A percentile compares a stretch with the other conserved stretches of the same genome.
These are phyloP conservation scores for Aspergillus nanangensis DNA, from an alignment of 495 filamentous ascomycete genomes.

Conservation along the genomic window DNA sequence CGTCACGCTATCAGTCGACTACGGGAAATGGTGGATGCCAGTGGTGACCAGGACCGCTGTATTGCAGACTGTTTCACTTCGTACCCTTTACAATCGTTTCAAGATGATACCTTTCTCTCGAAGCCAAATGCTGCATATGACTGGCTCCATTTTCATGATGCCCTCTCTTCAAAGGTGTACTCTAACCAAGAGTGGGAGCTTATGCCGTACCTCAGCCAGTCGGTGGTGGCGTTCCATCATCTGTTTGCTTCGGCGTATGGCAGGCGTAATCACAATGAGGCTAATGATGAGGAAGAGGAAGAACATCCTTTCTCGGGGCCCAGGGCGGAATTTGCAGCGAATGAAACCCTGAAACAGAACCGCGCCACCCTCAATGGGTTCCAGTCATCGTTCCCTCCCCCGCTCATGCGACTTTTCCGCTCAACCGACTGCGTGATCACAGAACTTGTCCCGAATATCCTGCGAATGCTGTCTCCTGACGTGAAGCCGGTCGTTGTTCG, in stretches of 20 bases:
- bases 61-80: conserved; percentile 75
- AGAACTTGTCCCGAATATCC: conserved; percentile 78
- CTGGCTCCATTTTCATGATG: conserved; percentile 92
- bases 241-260: conserved; percentile 65
- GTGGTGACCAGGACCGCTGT: conserved; percentile 84
- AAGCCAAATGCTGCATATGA: conserved; percentile 86
- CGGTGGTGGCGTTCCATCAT: conserved; percentile 84
- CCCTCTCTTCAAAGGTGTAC: conserved; percentile 68
- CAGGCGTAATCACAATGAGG: conserved; percentile 28
- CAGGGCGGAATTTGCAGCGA: conserved; percentile 70
- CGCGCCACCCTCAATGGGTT: conserved; percentile 49
- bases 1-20: conserved; percentile 72
- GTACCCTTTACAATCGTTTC: conserved; percentile 81
- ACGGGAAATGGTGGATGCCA: conserved; percentile 83
- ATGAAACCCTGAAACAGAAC: conserved; percentile 70
- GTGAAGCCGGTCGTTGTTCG: conserved; percentile 90
- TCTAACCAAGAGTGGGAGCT: conserved; percentile 85
- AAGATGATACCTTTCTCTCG: conserved; percentile 85
- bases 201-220: conserved; percentile 74
- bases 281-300: conserved; percentile 48
- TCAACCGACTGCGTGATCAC: conserved; percentile 67
- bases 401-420: conserved; percentile 69
- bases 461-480: conserved; percentile 78
- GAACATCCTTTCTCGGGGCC: conserved; percentile 74
- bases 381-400: conserved; percentile 52